A percentile compares a stretch with the other conserved stretches of the same genome.
Conservation (phyloP, 495 filamentous ascomycete genomes). For the Hypoxylon cercidicola region DNA sequence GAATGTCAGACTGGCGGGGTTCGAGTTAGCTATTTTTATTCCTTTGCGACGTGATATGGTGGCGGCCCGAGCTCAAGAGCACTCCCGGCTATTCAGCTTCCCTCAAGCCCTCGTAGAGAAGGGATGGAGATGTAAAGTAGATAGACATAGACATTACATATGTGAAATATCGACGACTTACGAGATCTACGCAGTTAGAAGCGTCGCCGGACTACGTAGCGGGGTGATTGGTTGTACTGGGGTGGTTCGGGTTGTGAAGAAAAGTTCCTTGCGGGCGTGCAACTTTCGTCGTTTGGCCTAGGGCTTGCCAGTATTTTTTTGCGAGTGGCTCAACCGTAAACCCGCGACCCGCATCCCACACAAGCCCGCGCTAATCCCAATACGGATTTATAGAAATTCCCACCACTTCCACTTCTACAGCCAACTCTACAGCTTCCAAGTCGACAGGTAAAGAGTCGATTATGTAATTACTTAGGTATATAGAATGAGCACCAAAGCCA, state of each 20-base stretch:
- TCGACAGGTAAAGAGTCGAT: background rate
- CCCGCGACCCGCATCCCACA: background rate
- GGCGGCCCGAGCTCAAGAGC: constrained; percentile 14
- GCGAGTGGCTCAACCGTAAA: background rate
- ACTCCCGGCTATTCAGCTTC: background rate
- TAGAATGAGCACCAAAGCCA: background rate
- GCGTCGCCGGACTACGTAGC: constrained; percentile 30
- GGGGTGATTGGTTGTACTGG: constrained; percentile 42
- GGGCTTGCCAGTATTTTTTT: constrained; percentile 30
- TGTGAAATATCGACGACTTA: constrained; percentile 20
- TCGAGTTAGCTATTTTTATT: constrained; percentile 29
- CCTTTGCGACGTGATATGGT: constrained; percentile 1
- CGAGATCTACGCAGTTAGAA: constrained; percentile 24
- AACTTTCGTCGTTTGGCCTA: constrained; percentile 34
- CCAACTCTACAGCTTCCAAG: too few species aligned
- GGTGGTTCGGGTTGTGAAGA: constrained; percentile 38
- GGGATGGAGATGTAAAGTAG: background rate
- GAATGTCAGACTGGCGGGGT: constrained; percentile 43
- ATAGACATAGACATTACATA: constrained; percentile 1
- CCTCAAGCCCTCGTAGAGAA: background rate
- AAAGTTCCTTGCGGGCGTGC: constrained; percentile 33
- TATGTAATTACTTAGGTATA: background rate
- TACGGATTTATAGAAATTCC: constrained; percentile 28
- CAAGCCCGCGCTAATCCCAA: constrained; percentile 19
- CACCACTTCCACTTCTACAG: background rate